Base-by-base conservation (phyloP, 495 filamentous ascomycete species). In the Aspergillus nanangensis region DNA sequence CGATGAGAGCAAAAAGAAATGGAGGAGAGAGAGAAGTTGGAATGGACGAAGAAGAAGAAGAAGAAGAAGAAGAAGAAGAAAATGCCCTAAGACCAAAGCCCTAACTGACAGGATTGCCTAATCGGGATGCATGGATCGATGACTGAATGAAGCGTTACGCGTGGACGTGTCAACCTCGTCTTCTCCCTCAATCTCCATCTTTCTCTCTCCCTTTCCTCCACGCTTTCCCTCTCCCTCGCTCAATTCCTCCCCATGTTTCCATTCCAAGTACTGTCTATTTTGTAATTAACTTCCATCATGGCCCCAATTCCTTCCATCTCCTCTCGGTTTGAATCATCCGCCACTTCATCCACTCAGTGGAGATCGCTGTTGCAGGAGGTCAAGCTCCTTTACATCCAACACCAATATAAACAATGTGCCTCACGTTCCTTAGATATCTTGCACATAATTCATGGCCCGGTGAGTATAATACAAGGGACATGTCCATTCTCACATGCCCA, bases 371-470 rank as follows among this genome's bases (percentile, higher is more conserved):
- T 75, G 1, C 40, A 49, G 3, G 51, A 57, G 4, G 54, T 72
- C 33, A 76, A 74, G 43, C 24, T 53, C 17, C 48, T 71, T 8
- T 72, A 67, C 48, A 33, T 64, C 13, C 62, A 63, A 18, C 59
- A 56, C 3, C 69, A 74, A 38, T 75, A 71, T 57, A 74, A 75
- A 38, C 62, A 69, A 49, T 77, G 74, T 57, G 52, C 60, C 11
- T 50, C 61, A n/a, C 58, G 58, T 17, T 63, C 61, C 27, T 43
- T 47, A 4, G 55, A 66, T 11, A 48, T 76, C 8, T 49, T 74
- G 0, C 38, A 38, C 5, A 45, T 48, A 5, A 50, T 55, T 15
- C 58, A 46, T 3, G 41, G 45, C 33, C 55, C 57, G 23, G 69
- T 74, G 50, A 40, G 66, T 60, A 8, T n/a, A n/a, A n/a, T n/a